Evolutionary conservation across 805 yeast genomes (phyloP).

Genomic region (Suhomyces sp.): DNA sequence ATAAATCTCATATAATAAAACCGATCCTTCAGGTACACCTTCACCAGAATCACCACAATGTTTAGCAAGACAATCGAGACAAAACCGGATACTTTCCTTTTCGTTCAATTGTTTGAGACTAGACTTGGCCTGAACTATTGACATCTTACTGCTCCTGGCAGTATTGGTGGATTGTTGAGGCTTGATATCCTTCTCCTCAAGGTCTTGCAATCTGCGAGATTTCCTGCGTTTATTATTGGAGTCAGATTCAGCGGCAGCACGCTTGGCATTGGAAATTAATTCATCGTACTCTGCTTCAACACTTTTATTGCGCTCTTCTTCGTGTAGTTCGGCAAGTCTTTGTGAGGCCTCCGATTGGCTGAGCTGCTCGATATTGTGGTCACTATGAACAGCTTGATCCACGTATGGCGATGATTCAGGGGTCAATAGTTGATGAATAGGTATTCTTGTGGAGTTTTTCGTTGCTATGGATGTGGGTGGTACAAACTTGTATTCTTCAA

Average conservation of each 20-base stretch:
- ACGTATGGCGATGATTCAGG: constrained; percentile 40
- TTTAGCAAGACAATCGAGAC: constrained; percentile 30
- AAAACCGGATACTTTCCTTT: constrained; percentile 23
- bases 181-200: constrained; percentile 11
- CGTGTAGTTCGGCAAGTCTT: constrained; percentile 3
- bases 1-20: constrained; percentile 18
- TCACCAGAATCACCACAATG: constrained; percentile 16
- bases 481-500: no score
- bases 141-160: constrained; percentile 18
- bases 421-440: constrained; percentile 31
- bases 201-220: constrained; percentile 14
- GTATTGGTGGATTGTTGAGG: background rate
- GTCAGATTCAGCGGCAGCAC: constrained; percentile 11
- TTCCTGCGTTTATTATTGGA: constrained; percentile 9
- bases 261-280: constrained; percentile 18
- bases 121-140: constrained; percentile 19
- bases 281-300: constrained; percentile 18
- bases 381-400: background rate
- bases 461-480: background rate
- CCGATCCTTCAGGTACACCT: constrained; percentile 22
- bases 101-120: constrained; percentile 26
- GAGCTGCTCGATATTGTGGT: background rate
- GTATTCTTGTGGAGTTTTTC: constrained; percentile 5
- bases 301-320: constrained; percentile 2
- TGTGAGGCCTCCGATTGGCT: constrained; percentile 5